phyloP scores from a whole-genome alignment of 1,139 yeast species.

The Pichia sp. region DNA sequence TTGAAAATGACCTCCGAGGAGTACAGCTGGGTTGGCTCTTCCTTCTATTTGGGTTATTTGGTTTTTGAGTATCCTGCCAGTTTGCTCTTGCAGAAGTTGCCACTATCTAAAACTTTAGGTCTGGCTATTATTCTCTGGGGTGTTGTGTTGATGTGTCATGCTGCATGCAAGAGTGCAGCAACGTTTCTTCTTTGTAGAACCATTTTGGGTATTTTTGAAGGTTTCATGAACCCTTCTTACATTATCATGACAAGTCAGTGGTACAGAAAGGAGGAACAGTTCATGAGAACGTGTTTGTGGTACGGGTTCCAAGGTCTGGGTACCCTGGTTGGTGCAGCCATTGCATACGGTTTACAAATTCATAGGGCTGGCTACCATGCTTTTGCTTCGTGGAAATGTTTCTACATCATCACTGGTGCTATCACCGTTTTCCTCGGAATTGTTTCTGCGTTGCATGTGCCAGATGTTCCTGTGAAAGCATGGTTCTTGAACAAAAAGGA shows the following conservation, averaged over 20 bases:
- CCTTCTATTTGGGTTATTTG: conserved; percentile 24
- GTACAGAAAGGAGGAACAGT: conserved; percentile 50
- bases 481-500: conserved; percentile 38
- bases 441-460: conserved; percentile 35
- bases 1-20: conserved; percentile 43
- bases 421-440: conserved; percentile 42
- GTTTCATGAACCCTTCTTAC: conserved; percentile 55
- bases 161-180: conserved; percentile 37
- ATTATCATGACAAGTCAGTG: conserved; percentile 54
- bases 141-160: conserved; percentile 38
- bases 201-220: conserved; percentile 52
- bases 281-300: conserved; percentile 45
- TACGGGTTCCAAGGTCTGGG: conserved; percentile 57
- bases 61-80: conserved; percentile 21
- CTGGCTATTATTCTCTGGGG: conserved; percentile 44
- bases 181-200: conserved; percentile 40
- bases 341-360: conserved; percentile 46
- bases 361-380: conserved; percentile 30
- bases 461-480: conserved; percentile 47
- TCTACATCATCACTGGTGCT: conserved; percentile 44
- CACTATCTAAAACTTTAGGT: conserved; percentile 22
- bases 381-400: conserved; percentile 41
- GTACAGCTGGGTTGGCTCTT: conserved; percentile 21
- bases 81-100: conserved; percentile 22
- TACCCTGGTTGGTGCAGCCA: conserved; percentile 48